phyloP scores from a whole-genome alignment of 495 filamentous ascomycete genomes.

The Podospora bellae-mahoneyi region DNA sequence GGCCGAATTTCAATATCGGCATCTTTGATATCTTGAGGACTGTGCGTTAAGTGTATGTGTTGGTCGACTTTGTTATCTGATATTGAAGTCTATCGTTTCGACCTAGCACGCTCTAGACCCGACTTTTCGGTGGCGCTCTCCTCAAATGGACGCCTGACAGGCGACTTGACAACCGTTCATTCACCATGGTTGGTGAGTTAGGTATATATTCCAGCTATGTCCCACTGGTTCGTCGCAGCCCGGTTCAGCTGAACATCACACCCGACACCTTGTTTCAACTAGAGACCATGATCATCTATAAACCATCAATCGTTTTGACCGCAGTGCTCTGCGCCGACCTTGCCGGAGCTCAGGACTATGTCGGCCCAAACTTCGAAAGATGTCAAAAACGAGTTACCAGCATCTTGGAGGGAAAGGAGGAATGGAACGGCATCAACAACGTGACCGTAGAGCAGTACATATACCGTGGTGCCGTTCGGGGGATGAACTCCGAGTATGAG shows the following conservation, averaged over 20 bases:
- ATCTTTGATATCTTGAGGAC: background rate
- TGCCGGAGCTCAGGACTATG: background rate
- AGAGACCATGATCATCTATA: background rate
- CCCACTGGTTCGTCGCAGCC: background rate
- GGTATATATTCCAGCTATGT: background rate
- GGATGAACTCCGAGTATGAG: background rate
- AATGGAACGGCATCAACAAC: constrained; percentile 13
- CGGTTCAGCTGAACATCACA: background rate
- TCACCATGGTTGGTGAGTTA: background rate
- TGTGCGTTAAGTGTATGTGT: background rate
- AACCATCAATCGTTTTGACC: background rate
- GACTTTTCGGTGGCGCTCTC: background rate
- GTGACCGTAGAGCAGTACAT: constrained; percentile 1
- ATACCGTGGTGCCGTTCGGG: background rate
- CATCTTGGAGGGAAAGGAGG: constrained; percentile 12
- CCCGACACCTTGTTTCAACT: background rate
- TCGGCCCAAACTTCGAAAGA: background rate
- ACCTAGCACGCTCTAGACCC: background rate
- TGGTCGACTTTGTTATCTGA: background rate
- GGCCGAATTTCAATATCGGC: no score
- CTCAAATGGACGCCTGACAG: background rate
- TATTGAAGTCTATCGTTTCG: background rate
- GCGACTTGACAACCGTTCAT: background rate
- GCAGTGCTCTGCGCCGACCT: background rate
- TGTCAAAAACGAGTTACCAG: background rate